These are phyloP conservation scores for Luzula sylvatica DNA, from an alignment of 176 grass and related monocot genomes.

Conservation along the genomic window DNA sequence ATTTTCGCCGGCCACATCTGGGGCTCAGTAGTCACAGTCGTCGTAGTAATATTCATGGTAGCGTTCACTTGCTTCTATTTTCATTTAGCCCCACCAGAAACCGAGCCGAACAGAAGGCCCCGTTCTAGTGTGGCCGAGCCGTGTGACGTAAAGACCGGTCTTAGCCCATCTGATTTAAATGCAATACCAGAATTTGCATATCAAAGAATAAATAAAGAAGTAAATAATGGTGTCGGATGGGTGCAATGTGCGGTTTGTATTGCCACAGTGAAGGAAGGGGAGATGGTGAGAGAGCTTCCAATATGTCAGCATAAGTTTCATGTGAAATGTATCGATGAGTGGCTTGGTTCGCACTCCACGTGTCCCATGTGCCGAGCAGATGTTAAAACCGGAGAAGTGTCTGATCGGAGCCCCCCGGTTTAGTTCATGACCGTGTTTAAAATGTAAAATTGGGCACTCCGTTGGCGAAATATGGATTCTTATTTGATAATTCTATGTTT, in stretches of 20 bases:
- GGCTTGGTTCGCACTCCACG: constrained; percentile 47
- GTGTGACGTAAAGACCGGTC: neutral
- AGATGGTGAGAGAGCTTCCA: constrained; percentile 39
- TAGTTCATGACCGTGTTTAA: no score
- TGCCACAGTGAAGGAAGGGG: constrained; percentile 39
- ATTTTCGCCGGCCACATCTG: constrained; percentile 14
- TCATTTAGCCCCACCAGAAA: neutral
- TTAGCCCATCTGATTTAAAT: neutral
- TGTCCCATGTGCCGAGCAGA: constrained; percentile 56
- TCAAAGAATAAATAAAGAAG: neutral
- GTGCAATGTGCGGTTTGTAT: constrained; percentile 34
- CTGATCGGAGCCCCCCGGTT: no score
- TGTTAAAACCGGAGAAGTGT: constrained; percentile 17
- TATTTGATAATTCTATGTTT: no score
- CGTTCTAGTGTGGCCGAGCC: neutral
- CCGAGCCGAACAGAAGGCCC: neutral
- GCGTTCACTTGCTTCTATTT: constrained; percentile 19
- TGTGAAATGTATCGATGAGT: constrained; percentile 49
- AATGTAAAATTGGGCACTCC: no score
- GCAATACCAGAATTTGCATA: neutral
- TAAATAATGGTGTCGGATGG: neutral
- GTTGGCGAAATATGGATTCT: no score
- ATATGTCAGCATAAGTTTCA: constrained; percentile 56
- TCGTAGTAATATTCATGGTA: constrained; percentile 1
- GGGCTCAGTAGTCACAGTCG: constrained; percentile 21